These are phyloP conservation scores for Pyronema omphalodes DNA, from an alignment of 495 filamentous ascomycete genomes.

Conservation along the genomic window DNA sequence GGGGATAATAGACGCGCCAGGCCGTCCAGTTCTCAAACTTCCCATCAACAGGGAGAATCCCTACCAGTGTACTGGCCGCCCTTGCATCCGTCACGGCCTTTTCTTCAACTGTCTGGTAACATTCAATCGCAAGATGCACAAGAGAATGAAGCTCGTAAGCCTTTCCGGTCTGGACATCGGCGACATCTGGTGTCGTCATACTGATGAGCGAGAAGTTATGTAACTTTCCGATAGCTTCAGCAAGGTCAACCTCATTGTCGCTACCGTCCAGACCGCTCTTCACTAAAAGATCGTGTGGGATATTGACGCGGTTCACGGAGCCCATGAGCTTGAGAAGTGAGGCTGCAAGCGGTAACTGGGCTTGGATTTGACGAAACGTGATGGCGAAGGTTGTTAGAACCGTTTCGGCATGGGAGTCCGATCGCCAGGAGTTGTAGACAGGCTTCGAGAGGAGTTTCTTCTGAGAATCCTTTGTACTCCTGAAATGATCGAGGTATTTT, in stretches of 20 bases:
- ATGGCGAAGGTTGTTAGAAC: conserved; percentile 31
- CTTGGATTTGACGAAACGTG: conserved; percentile 30
- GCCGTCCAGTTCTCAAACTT: too few species aligned
- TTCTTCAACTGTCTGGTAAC: too few species aligned
- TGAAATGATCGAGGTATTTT: not conserved
- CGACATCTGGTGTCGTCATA: too few species aligned
- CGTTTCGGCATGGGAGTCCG: conserved; percentile 10
- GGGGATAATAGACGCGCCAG: too few species aligned
- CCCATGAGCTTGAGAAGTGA: conserved; percentile 22
- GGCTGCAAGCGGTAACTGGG: conserved; percentile 11
- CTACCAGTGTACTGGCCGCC: too few species aligned
- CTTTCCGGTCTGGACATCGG: not conserved
- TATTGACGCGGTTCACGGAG: conserved; percentile 23
- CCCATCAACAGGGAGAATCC: too few species aligned
- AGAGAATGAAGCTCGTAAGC: conserved; percentile 1
- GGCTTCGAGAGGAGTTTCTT: conserved; percentile 5
- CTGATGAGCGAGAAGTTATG: not conserved
- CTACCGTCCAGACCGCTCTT: not conserved
- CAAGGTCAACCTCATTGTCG: not conserved
- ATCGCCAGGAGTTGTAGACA: conserved; percentile 8
- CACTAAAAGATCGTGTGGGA: conserved; percentile 15
- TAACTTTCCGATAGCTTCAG: not conserved
- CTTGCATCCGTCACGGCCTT: too few species aligned
- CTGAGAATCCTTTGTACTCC: not conserved
- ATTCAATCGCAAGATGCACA: not conserved